Conservation (phyloP, 139 green algal species). For the Chlorella sp. region DNA sequence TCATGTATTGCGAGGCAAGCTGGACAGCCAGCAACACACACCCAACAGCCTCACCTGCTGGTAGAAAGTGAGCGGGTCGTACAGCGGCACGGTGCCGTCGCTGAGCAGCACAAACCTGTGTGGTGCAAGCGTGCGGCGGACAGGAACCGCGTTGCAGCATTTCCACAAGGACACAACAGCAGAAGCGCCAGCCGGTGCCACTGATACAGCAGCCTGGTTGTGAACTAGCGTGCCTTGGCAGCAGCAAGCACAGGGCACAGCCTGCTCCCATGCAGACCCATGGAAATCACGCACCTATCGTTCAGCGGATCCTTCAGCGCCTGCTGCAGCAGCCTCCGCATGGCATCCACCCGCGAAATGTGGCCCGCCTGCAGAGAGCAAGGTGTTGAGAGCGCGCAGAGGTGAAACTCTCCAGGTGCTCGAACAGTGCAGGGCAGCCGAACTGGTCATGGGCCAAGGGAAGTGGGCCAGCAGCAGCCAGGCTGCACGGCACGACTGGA, state of each 20-base stretch:
- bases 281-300: no score
- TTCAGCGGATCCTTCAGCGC: slow-evolving; percentile 58
- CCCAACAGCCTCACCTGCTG: no score
- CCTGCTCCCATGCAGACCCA: no score
- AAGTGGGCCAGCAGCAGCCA: not conserved
- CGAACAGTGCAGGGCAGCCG: no score
- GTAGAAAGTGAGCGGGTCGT: slow-evolving; percentile 50
- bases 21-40: no score
- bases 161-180: no score
- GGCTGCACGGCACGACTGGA: not conserved
- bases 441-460: not conserved
- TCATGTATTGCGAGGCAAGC: no score
- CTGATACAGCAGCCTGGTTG: not conserved
- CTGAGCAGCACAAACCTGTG: slow-evolving; percentile 54
- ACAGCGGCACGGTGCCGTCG: slow-evolving; percentile 53
- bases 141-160: no score
- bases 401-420: no score
- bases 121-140: not conserved
- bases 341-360: slow-evolving; percentile 31
- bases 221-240: not conserved
- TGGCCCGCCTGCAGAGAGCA: not conserved
- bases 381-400: not conserved
- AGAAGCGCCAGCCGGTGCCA: not conserved
- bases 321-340: slow-evolving; percentile 41
- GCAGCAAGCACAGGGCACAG: no score